Conservation (phyloP, 2,329 filamentous ascomycete genomes). For the Lecanicillium sp. region DNA sequence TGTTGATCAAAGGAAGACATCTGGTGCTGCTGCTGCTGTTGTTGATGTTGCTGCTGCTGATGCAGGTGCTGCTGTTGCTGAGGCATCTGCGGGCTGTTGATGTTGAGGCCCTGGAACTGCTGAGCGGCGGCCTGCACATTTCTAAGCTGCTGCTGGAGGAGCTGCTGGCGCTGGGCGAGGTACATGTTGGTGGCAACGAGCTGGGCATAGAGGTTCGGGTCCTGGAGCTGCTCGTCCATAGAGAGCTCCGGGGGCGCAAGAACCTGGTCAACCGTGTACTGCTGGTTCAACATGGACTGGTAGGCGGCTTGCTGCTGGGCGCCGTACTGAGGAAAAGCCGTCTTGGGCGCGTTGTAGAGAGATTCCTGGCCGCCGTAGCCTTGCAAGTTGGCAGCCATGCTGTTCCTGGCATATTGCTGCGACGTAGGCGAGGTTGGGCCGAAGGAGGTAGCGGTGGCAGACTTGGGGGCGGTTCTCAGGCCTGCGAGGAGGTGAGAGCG, state of each 20-base stretch:
- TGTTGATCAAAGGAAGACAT: slow-evolving; percentile 25
- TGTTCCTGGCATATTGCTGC: slow-evolving; percentile 36
- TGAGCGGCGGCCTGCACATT: slow-evolving; percentile 76
- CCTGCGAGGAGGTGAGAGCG: slow-evolving; percentile 91
- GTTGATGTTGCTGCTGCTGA: slow-evolving; percentile 31
- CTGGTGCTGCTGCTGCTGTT: slow-evolving; percentile 24
- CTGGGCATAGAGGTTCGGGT: slow-evolving; percentile 80
- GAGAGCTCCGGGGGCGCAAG: slow-evolving; percentile 76
- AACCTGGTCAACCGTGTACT: slow-evolving; percentile 80
- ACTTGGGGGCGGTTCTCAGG: slow-evolving; percentile 88
- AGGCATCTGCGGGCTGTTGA: slow-evolving; percentile 43
- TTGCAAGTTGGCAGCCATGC: slow-evolving; percentile 36
- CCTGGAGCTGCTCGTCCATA: slow-evolving; percentile 62
- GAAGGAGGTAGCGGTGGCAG: slow-evolving; percentile 62
- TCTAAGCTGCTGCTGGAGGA: slow-evolving; percentile 86
- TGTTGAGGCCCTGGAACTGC: slow-evolving; percentile 70
- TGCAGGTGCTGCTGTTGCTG: slow-evolving; percentile 22
- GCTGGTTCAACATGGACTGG: slow-evolving; percentile 29
- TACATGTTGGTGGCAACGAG: slow-evolving; percentile 87
- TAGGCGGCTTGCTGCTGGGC: slow-evolving; percentile 22
- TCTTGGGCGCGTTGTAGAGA: slow-evolving; percentile 46
- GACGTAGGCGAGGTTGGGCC: slow-evolving; percentile 56
- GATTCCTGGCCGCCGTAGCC: slow-evolving; percentile 31
- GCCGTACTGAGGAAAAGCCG: slow-evolving; percentile 44
- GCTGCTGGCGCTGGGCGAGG: slow-evolving; percentile 88